Base-by-base conservation (phyloP, 169 alveolate species). In the Plasmodium reichenowi region DNA sequence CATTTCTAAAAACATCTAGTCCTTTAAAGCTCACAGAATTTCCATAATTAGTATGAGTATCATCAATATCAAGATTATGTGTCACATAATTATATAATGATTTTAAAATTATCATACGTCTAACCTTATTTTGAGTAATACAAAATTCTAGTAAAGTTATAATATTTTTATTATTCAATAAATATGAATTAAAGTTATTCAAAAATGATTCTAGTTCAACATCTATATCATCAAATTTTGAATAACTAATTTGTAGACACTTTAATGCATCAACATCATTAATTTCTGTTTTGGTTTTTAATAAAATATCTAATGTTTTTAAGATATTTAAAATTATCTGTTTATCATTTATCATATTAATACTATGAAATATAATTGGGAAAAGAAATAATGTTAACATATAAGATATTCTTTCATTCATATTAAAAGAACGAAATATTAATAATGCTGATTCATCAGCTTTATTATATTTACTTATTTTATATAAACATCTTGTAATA, bases 401-500 rank as follows among this genome's bases (percentile, higher is more conserved):
- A 54, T 86, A 72, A 17, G 92, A 71, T 60, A 86, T 71, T 67
- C 72, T 86, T 72, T 86, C 59, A 60, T 59, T 72, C 59, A 71
- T 58, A 71, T 72, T 86, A 56, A 86, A 86, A 17, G 92, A 86
- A 73, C 87, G 71, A 56, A 86, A 86, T 32, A 86, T 64, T 59
- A 72, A 13, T 17, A 72, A n/a, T n/a, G 92, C 87, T 29, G 92
- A 71, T 17, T 48, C 92, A 66, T 72, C 87, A 24, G 63, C 92
- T 54, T 86, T 70, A n/a, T 86, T 86, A 52, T 71, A 86, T 22
- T 86, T 86, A 67, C 92, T 86, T 60, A 86, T 86, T 13, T 86
- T 72, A 43, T 72, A 72, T 17, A 86, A 72, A 54, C 92, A 86
- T 72, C 76, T 86, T 0, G 88, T 86, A 47, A 86, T 62, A 12